Percentiles rank a stretch among this genome's conserved stretches.
Conservation (phyloP, 805 yeast species). For the Zygosaccharomyces pseudorouxii region DNA sequence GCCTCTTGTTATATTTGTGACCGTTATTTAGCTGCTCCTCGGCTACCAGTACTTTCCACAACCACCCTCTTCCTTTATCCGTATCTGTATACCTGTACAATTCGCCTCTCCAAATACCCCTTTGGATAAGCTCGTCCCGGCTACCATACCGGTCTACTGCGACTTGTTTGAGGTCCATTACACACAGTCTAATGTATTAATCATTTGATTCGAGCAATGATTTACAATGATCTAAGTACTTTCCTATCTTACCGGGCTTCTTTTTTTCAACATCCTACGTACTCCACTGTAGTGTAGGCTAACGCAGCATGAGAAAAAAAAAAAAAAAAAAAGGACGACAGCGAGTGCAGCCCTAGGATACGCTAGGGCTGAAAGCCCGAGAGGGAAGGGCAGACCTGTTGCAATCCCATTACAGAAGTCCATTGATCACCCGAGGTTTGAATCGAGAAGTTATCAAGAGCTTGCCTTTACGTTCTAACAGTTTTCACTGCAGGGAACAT, state of each 20-base stretch:
- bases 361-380: background rate
- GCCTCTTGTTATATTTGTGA: slow-evolving; percentile 8
- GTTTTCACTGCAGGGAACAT: no score
- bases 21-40: slow-evolving; percentile 5
- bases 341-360: background rate
- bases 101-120: slow-evolving; percentile 33
- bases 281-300: no score
- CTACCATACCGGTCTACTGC: slow-evolving; percentile 23
- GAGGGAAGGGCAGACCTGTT: background rate
- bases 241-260: background rate
- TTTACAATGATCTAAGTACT: background rate
- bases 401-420: no score
- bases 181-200: background rate
- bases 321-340: background rate
- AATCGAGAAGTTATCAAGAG: no score
- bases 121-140: slow-evolving; percentile 25
- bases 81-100: slow-evolving; percentile 18
- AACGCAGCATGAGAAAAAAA: no score
- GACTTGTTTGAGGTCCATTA: slow-evolving; percentile 14
- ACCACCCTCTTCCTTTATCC: slow-evolving; percentile 29
- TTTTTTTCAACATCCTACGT: background rate
- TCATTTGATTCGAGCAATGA: background rate
- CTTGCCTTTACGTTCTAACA: no score
- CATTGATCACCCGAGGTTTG: no score
- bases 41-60: slow-evolving; percentile 30